Base-by-base conservation (phyloP, 1,139 yeast species). In the Zygosaccharomyces sapae region DNA sequence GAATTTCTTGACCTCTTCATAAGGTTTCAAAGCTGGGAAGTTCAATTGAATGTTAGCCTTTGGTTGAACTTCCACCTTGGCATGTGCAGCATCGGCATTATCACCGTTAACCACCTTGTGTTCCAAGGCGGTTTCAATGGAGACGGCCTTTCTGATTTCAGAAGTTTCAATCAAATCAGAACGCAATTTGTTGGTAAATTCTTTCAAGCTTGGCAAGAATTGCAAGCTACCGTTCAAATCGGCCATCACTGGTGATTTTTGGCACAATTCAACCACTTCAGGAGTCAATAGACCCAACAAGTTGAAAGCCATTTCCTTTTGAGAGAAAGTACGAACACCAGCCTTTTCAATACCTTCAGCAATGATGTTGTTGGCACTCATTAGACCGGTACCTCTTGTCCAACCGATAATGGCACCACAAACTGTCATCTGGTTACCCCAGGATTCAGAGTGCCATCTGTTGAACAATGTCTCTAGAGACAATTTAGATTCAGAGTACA, bases 371-470 rank as follows among this genome's bases (percentile, higher is more conserved):
- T 92, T 92, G 61, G 85, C 97, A 65, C 90, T 79, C 98, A 92
- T 92, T 67, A 92, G 83, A 67, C 98, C 98, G 54, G 98, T 92
- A 72, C 98, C 98, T 79, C 98, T 88, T 55, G 98, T 92, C 98
- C 98, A 92, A 68, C 98, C 98, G 70, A 92, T 92, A 57, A 92
- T 80, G 46, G 97, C 97, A 76, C 98, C 98, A 72, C 97, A 90
- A 55, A 92, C 76, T 53, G 97, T 92, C 72, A 92, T 83, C 75
- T 87, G 94, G 58, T 86, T 76, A 46, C 84, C 83, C 98, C 98
- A 92, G 54, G 90, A 87, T 77, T 92, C 98, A 43, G 97, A 90
- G 71, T 84, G 79, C 98, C 98, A 92, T 79, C 97, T 86, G 84
- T 90, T 90, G 80, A 92, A 88, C 68, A 92, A 76, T 31, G 97